Evolutionary conservation across 306 rosid genomes (phyloP).

Genomic region (Geum urbanum): DNA sequence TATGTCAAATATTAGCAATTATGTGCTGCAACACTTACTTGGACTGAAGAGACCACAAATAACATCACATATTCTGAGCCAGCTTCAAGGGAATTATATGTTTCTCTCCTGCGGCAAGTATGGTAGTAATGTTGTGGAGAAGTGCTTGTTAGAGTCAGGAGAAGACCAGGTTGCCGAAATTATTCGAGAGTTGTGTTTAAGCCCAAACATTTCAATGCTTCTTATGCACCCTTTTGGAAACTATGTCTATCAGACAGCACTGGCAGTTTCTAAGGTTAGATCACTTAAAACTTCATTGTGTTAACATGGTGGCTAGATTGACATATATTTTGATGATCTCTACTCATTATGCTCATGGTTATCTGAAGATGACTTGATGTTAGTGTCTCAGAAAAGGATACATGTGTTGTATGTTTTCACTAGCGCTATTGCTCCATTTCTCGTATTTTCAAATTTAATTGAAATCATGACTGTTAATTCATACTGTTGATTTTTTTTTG

Average conservation of each 20-base stretch:
- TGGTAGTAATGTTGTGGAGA: constrained; percentile 81
- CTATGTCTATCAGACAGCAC: constrained; percentile 53
- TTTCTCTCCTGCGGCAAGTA: constrained; percentile 51
- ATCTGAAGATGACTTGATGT: background rate
- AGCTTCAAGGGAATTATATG: constrained; percentile 36
- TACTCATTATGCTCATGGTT: background rate
- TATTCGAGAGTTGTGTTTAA: constrained; percentile 39
- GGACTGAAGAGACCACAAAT: constrained; percentile 29
- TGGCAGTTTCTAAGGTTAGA: constrained; percentile 46
- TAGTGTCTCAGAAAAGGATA: background rate
- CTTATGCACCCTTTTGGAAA: constrained; percentile 61
- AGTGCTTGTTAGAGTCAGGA: constrained; percentile 37
- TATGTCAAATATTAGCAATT: constrained; percentile 43
- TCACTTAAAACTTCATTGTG: background rate
- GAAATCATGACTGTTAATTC: background rate
- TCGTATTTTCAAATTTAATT: background rate
- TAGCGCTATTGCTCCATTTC: background rate
- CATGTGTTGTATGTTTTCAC: background rate
- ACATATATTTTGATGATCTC: background rate
- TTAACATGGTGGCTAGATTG: constrained; percentile 5
- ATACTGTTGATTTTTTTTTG: no score
- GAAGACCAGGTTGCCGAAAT: constrained; percentile 21
- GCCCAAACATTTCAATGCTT: constrained; percentile 36
- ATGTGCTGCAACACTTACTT: constrained; percentile 61
- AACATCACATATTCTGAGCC: constrained; percentile 24